phyloP scores from a whole-genome alignment of 495 filamentous ascomycete genomes.

The Bacidia rubella region DNA sequence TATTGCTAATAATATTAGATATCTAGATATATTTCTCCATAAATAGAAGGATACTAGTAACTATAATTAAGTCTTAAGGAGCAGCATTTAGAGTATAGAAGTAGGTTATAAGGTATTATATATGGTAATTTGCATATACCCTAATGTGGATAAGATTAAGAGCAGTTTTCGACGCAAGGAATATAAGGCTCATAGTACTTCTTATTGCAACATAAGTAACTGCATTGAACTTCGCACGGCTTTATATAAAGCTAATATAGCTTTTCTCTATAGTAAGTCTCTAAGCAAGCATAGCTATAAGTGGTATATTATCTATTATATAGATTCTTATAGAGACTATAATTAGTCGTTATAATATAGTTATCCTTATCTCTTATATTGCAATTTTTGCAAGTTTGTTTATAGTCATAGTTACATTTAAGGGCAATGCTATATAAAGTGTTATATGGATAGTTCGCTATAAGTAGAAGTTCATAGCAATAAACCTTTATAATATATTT shows the following conservation, averaged over 20 bases:
- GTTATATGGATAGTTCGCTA: slow-evolving; percentile 29
- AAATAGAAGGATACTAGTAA: slow-evolving; percentile 54
- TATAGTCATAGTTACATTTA: slow-evolving; percentile 51
- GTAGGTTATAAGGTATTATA: slow-evolving; percentile 44
- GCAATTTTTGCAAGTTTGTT: slow-evolving; percentile 37
- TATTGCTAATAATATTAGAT: slow-evolving; percentile 45
- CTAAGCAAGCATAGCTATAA: slow-evolving; percentile 44
- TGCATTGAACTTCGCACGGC: slow-evolving; percentile 48
- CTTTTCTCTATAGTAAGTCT: slow-evolving; percentile 38
- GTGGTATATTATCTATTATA: slow-evolving; percentile 43
- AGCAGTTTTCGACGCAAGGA: slow-evolving; percentile 46
- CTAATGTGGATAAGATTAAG: slow-evolving; percentile 42
- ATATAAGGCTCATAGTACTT: slow-evolving; percentile 49
- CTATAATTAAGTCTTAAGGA: slow-evolving; percentile 43
- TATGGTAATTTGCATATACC: slow-evolving; percentile 48
- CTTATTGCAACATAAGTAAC: slow-evolving; percentile 45
- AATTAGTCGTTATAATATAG: slow-evolving; percentile 22
- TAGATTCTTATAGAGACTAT: slow-evolving; percentile 35
- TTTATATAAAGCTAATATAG: slow-evolving; percentile 40
- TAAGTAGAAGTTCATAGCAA: slow-evolving; percentile 35
- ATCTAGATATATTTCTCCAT: slow-evolving; percentile 51
- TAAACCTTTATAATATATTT: slow-evolving; percentile 35
- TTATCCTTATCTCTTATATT: slow-evolving; percentile 18
- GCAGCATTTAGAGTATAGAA: slow-evolving; percentile 58
- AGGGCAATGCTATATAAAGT: slow-evolving; percentile 32